Conservation (phyloP, 805 yeast species). For the Yarrowia divulgata region DNA sequence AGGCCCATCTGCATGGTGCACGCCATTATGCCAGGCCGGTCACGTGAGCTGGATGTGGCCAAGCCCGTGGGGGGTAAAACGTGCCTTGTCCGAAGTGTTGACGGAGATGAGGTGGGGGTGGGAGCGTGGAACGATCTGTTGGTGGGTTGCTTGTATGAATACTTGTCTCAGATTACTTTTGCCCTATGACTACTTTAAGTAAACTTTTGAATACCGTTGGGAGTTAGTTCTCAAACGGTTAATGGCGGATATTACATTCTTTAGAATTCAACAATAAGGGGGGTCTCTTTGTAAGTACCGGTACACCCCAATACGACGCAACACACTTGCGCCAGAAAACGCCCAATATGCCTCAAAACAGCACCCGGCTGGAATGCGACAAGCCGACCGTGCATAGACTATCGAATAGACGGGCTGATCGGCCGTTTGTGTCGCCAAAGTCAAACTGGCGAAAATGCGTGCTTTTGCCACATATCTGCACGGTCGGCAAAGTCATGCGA, state of each 20-base stretch:
- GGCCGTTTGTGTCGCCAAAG: slow-evolving; percentile 3
- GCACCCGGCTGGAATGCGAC: background rate
- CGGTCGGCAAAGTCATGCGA: background rate
- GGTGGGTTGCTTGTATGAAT: too few relatives aligned
- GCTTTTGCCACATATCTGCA: background rate
- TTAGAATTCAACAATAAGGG: too few relatives aligned
- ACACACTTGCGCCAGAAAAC: background rate
- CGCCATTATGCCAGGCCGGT: background rate
- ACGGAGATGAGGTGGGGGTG: too few relatives aligned
- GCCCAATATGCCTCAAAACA: background rate
- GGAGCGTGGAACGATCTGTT: too few relatives aligned
- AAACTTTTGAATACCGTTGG: slow-evolving; percentile 23
- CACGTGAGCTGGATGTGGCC: slow-evolving; percentile 2
- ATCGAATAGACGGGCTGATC: slow-evolving; percentile 14
- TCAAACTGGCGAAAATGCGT: background rate
- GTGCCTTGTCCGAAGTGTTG: too few relatives aligned
- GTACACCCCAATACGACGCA: too few relatives aligned
- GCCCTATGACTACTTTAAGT: background rate
- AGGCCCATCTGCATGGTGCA: slow-evolving; percentile 5
- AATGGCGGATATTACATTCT: too few relatives aligned
- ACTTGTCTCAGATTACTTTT: background rate
- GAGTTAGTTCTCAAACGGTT: slow-evolving; percentile 7
- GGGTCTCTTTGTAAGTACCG: too few relatives aligned
- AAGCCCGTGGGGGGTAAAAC: too few relatives aligned
- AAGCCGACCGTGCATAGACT: slow-evolving; percentile 12